Conservation (phyloP, 768 basidiomycete genomes). For the Tricholoma terreum region DNA sequence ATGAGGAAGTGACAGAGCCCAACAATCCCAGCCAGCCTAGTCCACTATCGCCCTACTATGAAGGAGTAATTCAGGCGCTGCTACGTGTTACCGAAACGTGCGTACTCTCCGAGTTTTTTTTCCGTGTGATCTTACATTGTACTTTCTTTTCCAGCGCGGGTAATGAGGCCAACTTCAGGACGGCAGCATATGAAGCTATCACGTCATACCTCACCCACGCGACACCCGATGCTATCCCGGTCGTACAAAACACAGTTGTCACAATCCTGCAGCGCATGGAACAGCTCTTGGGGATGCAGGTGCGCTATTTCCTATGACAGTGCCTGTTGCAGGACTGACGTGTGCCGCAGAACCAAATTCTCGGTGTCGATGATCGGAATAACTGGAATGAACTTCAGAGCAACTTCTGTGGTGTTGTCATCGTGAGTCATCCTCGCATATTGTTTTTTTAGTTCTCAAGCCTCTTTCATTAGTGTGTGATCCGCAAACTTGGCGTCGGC, state of each 20-base stretch:
- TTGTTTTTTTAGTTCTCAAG: not conserved
- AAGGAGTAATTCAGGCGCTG: slow-evolving; percentile 80
- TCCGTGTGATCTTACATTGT: slow-evolving; percentile 8
- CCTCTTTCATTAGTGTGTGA: slow-evolving; percentile 56
- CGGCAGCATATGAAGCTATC: slow-evolving; percentile 95
- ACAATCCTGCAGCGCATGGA: slow-evolving; percentile 90
- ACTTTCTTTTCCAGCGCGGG: slow-evolving; percentile 46
- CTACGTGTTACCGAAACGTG: slow-evolving; percentile 87
- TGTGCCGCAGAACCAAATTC: slow-evolving; percentile 71
- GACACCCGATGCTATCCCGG: slow-evolving; percentile 70
- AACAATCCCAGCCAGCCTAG: slow-evolving; percentile 38
- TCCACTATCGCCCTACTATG: slow-evolving; percentile 85
- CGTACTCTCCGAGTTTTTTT: slow-evolving; percentile 18
- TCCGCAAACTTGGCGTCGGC: slow-evolving; percentile 78
- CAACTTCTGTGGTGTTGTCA: slow-evolving; percentile 88
- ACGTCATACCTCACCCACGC: slow-evolving; percentile 83
- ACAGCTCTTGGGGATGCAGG: slow-evolving; percentile 79
- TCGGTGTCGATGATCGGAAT: slow-evolving; percentile 93
- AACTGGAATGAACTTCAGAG: slow-evolving; percentile 99
- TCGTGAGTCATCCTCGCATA: slow-evolving; percentile 47
- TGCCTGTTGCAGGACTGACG: not conserved
- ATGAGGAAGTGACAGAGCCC: slow-evolving; percentile 59
- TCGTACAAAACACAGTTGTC: slow-evolving; percentile 79
- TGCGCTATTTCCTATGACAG: slow-evolving; percentile 27
- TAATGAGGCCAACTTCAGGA: slow-evolving; percentile 92